Evolutionary conservation across 2,329 filamentous ascomycete genomes (phyloP).

Genomic region (Esteya vermicola): DNA sequence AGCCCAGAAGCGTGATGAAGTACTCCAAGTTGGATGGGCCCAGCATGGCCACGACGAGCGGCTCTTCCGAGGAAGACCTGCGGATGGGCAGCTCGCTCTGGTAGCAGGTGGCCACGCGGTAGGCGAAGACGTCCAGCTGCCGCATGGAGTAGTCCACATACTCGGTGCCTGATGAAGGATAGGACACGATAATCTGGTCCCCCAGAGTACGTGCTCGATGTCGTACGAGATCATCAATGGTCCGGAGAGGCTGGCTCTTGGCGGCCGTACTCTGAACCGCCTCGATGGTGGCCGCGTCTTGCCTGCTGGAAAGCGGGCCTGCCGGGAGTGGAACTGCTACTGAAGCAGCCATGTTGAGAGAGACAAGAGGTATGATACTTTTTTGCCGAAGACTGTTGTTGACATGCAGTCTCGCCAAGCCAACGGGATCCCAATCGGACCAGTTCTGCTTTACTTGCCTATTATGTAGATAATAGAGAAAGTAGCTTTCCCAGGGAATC

Average conservation of each 20-base stretch:
- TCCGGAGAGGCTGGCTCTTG: neutral
- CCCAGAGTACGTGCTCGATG: constrained; percentile 20
- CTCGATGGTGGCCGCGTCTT: too few species aligned
- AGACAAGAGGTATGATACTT: too few species aligned
- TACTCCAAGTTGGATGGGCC: constrained; percentile 31
- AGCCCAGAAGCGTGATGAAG: neutral
- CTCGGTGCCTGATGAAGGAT: constrained; percentile 25
- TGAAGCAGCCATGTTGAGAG: too few species aligned
- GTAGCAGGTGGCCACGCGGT: constrained; percentile 13
- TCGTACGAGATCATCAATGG: constrained; percentile 22
- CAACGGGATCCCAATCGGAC: too few species aligned
- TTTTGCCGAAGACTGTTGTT: too few species aligned
- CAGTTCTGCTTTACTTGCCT: too few species aligned
- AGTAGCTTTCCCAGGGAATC: too few species aligned
- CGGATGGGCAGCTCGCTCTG: constrained; percentile 1
- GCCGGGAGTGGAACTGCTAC: neutral
- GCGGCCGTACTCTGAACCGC: neutral
- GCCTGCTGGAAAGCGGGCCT: neutral
- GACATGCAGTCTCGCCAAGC: too few species aligned
- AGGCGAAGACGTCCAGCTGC: constrained; percentile 27
- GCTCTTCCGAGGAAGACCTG: neutral
- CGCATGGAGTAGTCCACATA: constrained; percentile 32
- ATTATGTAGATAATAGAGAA: too few species aligned
- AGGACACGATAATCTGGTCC: constrained; percentile 24
- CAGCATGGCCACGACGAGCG: constrained; percentile 31